Percentiles rank a stretch among this genome's conserved stretches.
These are phyloP conservation scores for Sarcomyxa edulis DNA, from an alignment of 768 basidiomycete species.

Conservation along the genomic window DNA sequence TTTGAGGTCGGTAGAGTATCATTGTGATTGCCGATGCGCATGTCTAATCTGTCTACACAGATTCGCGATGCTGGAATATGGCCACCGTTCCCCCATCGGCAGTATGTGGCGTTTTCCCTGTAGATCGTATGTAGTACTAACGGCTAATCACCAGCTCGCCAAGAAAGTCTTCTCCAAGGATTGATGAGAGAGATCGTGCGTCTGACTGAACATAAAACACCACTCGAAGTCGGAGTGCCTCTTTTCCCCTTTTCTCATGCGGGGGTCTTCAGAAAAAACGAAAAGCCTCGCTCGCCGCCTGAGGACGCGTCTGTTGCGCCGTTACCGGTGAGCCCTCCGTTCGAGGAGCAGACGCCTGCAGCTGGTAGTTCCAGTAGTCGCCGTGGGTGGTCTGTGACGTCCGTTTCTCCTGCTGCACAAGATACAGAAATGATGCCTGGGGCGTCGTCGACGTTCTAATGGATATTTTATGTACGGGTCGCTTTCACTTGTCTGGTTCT, in stretches of 20 bases:
- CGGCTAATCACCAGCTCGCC: slow-evolving; percentile 50
- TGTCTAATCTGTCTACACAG: slow-evolving; percentile 27
- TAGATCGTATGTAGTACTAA: too few relatives aligned
- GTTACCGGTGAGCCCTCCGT: slow-evolving; percentile 30
- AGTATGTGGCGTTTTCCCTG: slow-evolving; percentile 40
- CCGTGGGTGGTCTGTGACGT: too few relatives aligned
- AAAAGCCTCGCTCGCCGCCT: slow-evolving; percentile 20
- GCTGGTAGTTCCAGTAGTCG: too few relatives aligned
- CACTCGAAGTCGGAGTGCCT: slow-evolving; percentile 75
- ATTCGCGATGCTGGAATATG: slow-evolving; percentile 81
- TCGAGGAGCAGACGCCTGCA: slow-evolving; percentile 26
- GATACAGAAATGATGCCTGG: too few relatives aligned
- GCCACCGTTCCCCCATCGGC: slow-evolving; percentile 75
- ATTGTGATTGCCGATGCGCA: neutral
- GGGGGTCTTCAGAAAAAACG: slow-evolving; percentile 52
- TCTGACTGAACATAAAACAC: slow-evolving; percentile 76
- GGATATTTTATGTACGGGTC: too few relatives aligned
- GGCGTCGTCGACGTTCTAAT: too few relatives aligned
- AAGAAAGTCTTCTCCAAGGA: slow-evolving; percentile 77
- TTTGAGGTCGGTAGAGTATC: slow-evolving; percentile 46
- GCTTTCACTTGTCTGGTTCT: too few relatives aligned
- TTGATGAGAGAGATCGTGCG: slow-evolving; percentile 83
- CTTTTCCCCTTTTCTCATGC: slow-evolving; percentile 78
- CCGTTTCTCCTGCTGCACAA: too few relatives aligned
- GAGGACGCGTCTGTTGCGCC: slow-evolving; percentile 30